Conservation (phyloP, 2,329 filamentous ascomycete genomes). For the Apiospora rasikravindrae region DNA sequence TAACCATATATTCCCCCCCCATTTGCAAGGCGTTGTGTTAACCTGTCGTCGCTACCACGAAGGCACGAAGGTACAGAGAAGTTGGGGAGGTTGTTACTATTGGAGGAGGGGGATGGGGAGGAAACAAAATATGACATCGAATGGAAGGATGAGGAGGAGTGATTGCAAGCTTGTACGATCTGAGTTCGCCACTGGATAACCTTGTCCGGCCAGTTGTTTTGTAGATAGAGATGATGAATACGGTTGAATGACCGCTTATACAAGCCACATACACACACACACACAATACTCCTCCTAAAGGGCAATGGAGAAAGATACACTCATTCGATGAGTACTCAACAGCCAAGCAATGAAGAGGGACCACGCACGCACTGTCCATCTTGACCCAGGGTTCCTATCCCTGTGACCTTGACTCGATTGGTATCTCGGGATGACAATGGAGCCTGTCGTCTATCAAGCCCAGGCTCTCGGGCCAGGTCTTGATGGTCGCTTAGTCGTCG, state of each 20-base stretch:
- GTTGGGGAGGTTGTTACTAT: background rate
- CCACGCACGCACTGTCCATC: background rate
- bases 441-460: background rate
- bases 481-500: background rate
- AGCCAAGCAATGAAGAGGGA: background rate
- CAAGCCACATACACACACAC: background rate
- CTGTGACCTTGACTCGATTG: background rate
- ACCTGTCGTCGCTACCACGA: background rate
- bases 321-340: background rate
- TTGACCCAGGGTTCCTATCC: background rate
- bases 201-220: conserved; percentile 8
- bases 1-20: conserved; percentile 16
- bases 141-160: background rate
- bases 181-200: conserved; percentile 11
- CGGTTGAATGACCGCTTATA: conserved; percentile 16
- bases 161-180: conserved; percentile 3
- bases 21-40: conserved; percentile 5
- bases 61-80: background rate
- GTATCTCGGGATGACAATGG: background rate
- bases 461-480: background rate
- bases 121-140: background rate
- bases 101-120: background rate
- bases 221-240: conserved; percentile 15
- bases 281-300: background rate
- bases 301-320: background rate